A percentile compares a stretch with the other conserved stretches of the same genome.
phyloP scores from a whole-genome alignment of 306 rosid genomes.

The Quillaja saponaria region DNA sequence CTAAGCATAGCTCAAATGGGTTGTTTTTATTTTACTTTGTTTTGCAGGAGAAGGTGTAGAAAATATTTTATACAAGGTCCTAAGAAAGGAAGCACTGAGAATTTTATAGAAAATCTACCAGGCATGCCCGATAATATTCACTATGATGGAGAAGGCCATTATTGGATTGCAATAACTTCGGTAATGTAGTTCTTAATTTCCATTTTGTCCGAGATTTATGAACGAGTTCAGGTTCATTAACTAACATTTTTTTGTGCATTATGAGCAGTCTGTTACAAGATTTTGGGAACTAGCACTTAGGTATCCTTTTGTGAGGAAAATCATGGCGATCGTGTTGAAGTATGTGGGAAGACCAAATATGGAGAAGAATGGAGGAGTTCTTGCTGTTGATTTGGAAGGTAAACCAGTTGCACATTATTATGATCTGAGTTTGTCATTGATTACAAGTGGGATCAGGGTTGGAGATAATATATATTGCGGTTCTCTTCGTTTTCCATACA shows the following conservation, averaged over 20 bases:
- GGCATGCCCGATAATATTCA: conserved; percentile 70
- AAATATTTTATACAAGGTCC: conserved; percentile 54
- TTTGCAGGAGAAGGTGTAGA: conserved; percentile 57
- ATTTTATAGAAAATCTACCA: conserved; percentile 48
- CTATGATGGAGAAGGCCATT: conserved; percentile 64
- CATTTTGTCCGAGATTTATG: neutral
- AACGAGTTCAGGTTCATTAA: neutral
- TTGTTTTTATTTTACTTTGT: too few species aligned
- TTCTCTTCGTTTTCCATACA: conserved; percentile 40
- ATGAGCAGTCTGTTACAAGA: conserved; percentile 42
- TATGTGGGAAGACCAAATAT: neutral
- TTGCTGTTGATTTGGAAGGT: conserved; percentile 63
- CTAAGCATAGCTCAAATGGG: too few species aligned
- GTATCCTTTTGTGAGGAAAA: conserved; percentile 63
- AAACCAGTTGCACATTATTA: conserved; percentile 42
- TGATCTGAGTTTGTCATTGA: conserved; percentile 42
- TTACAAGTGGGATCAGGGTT: conserved; percentile 59
- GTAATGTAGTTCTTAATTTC: conserved; percentile 21
- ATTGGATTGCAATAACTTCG: conserved; percentile 51
- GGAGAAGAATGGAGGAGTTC: conserved; percentile 53
- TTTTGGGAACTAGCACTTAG: conserved; percentile 32
- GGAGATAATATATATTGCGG: conserved; percentile 62
- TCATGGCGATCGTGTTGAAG: conserved; percentile 28
- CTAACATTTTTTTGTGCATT: conserved; percentile 9
- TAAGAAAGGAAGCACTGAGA: conserved; percentile 50